Evolutionary conservation across 768 basidiomycete genomes (phyloP).

Genomic region (Rhodotorula graminis): DNA sequence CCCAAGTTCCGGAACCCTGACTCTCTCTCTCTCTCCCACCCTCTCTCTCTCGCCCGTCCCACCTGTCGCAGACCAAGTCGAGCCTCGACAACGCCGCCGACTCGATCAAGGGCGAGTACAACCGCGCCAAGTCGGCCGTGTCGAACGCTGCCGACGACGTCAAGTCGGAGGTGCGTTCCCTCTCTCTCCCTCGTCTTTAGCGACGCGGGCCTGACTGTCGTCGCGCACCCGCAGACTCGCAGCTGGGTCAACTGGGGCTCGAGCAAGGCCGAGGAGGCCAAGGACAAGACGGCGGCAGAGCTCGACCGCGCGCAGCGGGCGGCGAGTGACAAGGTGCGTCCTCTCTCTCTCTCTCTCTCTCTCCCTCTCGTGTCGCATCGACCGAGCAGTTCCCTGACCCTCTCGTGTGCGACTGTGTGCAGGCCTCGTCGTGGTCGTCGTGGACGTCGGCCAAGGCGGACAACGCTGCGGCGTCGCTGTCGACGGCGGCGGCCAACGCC

Average conservation of each 20-base stretch:
- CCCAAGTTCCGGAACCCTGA: not conserved
- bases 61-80: conserved; percentile 11
- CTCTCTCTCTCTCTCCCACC: not conserved
- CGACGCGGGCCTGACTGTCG: no score
- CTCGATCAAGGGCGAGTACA: conserved; percentile 7
- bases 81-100: conserved; percentile 7
- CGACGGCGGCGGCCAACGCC: conserved; percentile 2
- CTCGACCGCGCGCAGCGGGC: conserved; percentile 6
- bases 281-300: conserved; percentile 2
- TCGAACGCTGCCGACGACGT: not conserved
- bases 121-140: conserved; percentile 4
- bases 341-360: not conserved
- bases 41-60: no score
- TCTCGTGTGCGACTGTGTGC: no score
- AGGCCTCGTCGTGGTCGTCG: conserved; percentile 15
- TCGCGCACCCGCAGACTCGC: not conserved
- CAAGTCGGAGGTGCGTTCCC: conserved; percentile 19
- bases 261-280: conserved; percentile 18
- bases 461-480: conserved; percentile 14
- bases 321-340: conserved; percentile 18
- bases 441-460: conserved; percentile 2
- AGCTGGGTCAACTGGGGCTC: conserved; percentile 25
- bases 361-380: not conserved
- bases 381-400: not conserved
- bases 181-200: no score